A percentile compares a stretch with the other conserved stretches of the same genome.
Evolutionary conservation across 2,329 filamentous ascomycete genomes (phyloP).

Genomic region (Cladobotryum mycophilum): DNA sequence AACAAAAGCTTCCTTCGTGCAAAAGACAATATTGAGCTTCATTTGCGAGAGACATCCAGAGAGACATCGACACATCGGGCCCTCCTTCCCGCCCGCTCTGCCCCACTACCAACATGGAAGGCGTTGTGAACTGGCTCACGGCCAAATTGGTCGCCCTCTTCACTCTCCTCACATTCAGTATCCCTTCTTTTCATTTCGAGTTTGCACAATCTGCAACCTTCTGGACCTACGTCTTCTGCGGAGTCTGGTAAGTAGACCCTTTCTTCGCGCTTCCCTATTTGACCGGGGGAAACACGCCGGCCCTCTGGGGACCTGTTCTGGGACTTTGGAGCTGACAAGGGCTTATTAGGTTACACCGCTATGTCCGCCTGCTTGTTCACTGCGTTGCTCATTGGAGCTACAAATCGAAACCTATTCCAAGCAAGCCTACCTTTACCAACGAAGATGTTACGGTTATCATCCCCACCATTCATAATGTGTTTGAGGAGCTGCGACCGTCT

Average conservation of each 20-base stretch:
- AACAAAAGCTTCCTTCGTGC: constrained; percentile 2
- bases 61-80: neutral
- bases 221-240: constrained; percentile 39
- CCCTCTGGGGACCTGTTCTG: neutral
- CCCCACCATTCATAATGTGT: constrained; percentile 82
- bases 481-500: constrained; percentile 76
- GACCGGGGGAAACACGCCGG: constrained; percentile 13
- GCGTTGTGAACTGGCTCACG: constrained; percentile 4
- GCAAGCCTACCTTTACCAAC: constrained; percentile 70
- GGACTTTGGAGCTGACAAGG: neutral
- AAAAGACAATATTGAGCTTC: constrained; percentile 1
- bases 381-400: constrained; percentile 81
- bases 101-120: constrained; percentile 10
- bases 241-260: constrained; percentile 39
- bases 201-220: constrained; percentile 40
- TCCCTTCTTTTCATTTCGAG: constrained; percentile 17
- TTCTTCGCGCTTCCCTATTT: too few relatives aligned
- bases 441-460: constrained; percentile 91
- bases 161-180: neutral
- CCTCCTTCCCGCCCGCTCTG: neutral
- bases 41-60: constrained; percentile 4
- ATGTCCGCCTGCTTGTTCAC: constrained; percentile 79
- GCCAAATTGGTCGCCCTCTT: constrained; percentile 7
- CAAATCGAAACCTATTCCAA: constrained; percentile 74
- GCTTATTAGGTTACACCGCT: constrained; percentile 68